Evolutionary conservation across 2,329 filamentous ascomycete genomes (phyloP), one percentile per base, ranked within the genome.

Genomic region (Clonostachys chloroleuca): DNA sequence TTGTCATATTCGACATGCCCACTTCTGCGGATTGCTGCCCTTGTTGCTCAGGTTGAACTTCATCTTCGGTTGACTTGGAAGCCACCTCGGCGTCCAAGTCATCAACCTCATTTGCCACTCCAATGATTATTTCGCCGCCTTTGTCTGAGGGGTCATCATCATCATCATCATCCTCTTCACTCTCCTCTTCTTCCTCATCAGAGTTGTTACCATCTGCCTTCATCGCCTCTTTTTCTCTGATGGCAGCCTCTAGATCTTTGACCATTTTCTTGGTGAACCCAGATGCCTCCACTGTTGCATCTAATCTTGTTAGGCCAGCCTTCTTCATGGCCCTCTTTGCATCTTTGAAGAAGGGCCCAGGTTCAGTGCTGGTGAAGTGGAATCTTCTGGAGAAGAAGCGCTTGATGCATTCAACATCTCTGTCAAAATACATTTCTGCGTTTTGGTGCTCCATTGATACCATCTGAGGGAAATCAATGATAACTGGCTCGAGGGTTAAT

Each of bases 401-500:
- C 70, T 96, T 97, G 59, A 99, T 86, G 67, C 95, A 99, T 52
- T 89, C 84, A 13, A 99, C 92, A 58, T 99, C 94, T 53, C 94
- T 85, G 63, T 97, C 89, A 65, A 99, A 99, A 68, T 99, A 97
- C 81, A 92, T 95, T 62, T 96, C 87, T 16, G 94, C 95, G 60
- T 99, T 96, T 35, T 76, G 69, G 62, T 99, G 94, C 56, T 96
- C 90, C 63, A 96, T 90, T 1, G 92, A 97, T 3, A 99, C 83
- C 87, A 96, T 97, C 64, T 99, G 94, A 0, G 94, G 94, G 61
- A 99, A 99, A 70, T 99, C 95, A 58, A 99, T 99, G 42, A 99
- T 72, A 46, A 96, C 81, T 1, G 94, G 94, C 7, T 81, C 83
- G 24, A 95, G 72, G 14, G 55, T 59, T 46, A 87, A 54, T 1